Percentiles rank a stretch among this genome's conserved stretches.
These are phyloP conservation scores for Amanita rubescens DNA, from an alignment of 768 basidiomycete species.

Conservation along the genomic window DNA sequence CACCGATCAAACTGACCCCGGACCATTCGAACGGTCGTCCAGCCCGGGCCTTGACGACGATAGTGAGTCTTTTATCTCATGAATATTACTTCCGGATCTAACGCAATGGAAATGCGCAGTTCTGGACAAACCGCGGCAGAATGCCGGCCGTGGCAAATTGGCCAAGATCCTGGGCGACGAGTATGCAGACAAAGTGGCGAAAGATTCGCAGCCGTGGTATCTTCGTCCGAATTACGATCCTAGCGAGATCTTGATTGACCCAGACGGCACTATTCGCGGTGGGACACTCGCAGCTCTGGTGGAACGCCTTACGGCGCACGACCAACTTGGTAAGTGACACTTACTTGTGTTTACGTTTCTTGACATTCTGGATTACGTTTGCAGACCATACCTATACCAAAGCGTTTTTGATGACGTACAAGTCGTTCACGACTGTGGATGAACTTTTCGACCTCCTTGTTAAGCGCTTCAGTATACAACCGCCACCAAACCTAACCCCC, in stretches of 20 bases:
- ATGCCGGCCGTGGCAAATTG: conserved; percentile 46
- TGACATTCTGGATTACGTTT: conserved; percentile 4
- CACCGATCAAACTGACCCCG: not conserved
- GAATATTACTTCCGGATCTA: not conserved
- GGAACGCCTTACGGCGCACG: conserved; percentile 87
- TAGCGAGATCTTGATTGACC: conserved; percentile 77
- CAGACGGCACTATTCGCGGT: conserved; percentile 77
- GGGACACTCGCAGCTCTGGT: conserved; percentile 84
- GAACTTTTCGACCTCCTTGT: conserved; percentile 79
- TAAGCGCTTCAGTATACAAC: conserved; percentile 68
- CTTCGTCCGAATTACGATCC: conserved; percentile 74
- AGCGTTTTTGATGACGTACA: conserved; percentile 94
- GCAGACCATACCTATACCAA: conserved; percentile 74
- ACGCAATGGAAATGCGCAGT: conserved; percentile 4
- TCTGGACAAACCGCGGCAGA: conserved; percentile 24
- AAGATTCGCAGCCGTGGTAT: conserved; percentile 68
- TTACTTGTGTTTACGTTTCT: conserved; percentile 1
- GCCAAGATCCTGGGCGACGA: conserved; percentile 59
- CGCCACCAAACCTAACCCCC: conserved; percentile 58
- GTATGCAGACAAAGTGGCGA: conserved; percentile 35
- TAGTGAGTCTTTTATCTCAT: conserved; percentile 21
- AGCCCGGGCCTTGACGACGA: conserved; percentile 28
- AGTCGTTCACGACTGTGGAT: conserved; percentile 82
- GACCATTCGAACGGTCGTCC: not conserved
- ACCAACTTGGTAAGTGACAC: conserved; percentile 62